phyloP scores from a whole-genome alignment of 257 asterid genomes.

The Asclepias syriaca region DNA sequence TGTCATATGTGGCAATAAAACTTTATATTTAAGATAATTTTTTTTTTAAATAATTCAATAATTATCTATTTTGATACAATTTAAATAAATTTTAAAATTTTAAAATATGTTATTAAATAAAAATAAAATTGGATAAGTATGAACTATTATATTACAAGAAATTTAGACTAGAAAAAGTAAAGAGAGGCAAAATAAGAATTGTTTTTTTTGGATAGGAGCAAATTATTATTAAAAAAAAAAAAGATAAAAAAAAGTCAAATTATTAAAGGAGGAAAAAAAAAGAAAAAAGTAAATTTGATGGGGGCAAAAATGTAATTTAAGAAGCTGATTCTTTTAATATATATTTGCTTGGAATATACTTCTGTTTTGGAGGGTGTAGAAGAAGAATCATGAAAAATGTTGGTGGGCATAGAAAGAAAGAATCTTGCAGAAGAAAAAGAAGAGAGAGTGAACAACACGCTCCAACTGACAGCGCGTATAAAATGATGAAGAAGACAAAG shows the following conservation, averaged over 20 bases:
- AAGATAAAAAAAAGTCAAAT: background rate
- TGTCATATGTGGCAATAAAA: no score
- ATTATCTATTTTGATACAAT: no score
- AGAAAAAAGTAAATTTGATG: background rate
- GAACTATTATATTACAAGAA: background rate
- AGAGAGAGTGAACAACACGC: conserved; percentile 14
- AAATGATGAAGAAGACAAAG: background rate
- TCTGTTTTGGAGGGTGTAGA: background rate
- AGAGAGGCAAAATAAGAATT: background rate
- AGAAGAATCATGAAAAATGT: conserved; percentile 27
- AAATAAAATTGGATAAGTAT: no score
- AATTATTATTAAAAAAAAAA: background rate
- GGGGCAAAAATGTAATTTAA: background rate
- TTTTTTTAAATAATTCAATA: no score
- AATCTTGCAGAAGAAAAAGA: conserved; percentile 4
- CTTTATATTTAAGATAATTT: background rate
- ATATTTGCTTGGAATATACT: conserved; percentile 22
- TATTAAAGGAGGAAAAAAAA: no score
- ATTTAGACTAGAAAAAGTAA: background rate
- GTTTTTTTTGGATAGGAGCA: background rate
- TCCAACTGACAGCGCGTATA: conserved; percentile 11
- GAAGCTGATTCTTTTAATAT: background rate
- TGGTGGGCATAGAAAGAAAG: background rate
- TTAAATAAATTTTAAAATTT: no score
- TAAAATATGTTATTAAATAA: no score